Base-by-base conservation (phyloP, 306 rosid species). In the Ceratonia siliqua region DNA sequence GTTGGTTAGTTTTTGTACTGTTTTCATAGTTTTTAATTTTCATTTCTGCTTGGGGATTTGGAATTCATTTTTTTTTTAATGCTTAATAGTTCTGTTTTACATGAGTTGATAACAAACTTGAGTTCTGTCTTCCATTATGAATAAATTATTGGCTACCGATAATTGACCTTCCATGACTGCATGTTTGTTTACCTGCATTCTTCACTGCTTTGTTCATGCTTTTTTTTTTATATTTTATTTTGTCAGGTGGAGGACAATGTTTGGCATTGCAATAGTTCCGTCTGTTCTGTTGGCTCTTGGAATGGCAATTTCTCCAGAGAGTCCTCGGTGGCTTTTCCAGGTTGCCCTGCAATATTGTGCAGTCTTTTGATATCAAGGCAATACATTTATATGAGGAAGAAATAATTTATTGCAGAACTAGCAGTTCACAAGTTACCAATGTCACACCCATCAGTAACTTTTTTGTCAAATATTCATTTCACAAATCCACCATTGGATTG, bases 291-390 rank as follows among this genome's bases (percentile, higher is more conserved):
- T 94, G 88, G 98, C 95, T 52, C 62, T 94, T 36, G 98, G 98
- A 87, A 94, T 94, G 97, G 86, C 78, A 61, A 14, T 90, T 67
- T 90, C 96, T 59, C 98, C 98, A 2, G 98, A 94, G 82, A 91
- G 97, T 86, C 98, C 98, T 4, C 88, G 98, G 49, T 94, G 98
- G 98, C 97, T 94, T 39, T 83, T 85, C 68, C 98, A 94, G 98
- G 98, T 94, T 80, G 62, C 36, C 52, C 54, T 63, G 49, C 74
- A n/a, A 70, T 48, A 53, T 27, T 30, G 11, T 76, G 42, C 7
- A 6, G 42, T 82, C 75, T 61, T 42, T 70, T 58, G 63, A 68
- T 18, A 5, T 53, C 63, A 68, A 71, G 70, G 63, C 49, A 63
- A 56, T 64, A 10, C 12, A 13, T 63, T 56, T 35, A 70, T 35